Conservation (phyloP, 1,139 yeast species). For the Magnusiomyces paraingens region DNA sequence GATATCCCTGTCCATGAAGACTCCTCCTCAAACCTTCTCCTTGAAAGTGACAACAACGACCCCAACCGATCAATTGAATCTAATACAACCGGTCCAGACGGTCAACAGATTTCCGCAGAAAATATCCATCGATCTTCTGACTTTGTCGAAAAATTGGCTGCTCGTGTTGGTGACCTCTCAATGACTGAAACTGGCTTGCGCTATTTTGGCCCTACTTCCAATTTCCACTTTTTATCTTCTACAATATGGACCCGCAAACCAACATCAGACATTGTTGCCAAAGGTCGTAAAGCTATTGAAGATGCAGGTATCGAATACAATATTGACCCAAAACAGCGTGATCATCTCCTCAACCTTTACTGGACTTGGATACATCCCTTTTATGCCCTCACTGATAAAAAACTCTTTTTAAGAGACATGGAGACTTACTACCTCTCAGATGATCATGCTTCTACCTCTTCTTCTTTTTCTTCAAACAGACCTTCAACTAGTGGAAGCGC, state of each 20-base stretch:
- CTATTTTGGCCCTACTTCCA: constrained; percentile 26
- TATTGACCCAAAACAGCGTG: constrained; percentile 16
- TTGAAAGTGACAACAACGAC: not conserved
- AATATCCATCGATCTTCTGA: not conserved
- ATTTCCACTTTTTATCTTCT: constrained; percentile 17
- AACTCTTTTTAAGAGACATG: constrained; percentile 21
- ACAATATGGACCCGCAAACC: constrained; percentile 14
- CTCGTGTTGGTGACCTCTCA: constrained; percentile 17
- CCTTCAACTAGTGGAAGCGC: not conserved
- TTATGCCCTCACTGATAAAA: constrained; percentile 21
- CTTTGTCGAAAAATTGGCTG: constrained; percentile 12
- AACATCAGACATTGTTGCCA: constrained; percentile 13
- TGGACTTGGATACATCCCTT: constrained; percentile 27
- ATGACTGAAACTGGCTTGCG: constrained; percentile 24
- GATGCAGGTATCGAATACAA: constrained; percentile 15
- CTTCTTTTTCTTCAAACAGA: not conserved
- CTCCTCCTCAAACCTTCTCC: not conserved
- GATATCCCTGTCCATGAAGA: constrained; percentile 3
- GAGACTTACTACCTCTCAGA: constrained; percentile 8
- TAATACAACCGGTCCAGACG: not conserved
- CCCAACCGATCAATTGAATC: not conserved
- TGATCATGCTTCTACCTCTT: not conserved
- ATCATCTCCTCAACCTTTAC: constrained; percentile 23
- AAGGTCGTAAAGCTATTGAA: constrained; percentile 15
- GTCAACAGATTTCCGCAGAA: not conserved